Evolutionary conservation across 371 early-diverging fungal species (phyloP).

Genomic region (Mucor saturninus): DNA sequence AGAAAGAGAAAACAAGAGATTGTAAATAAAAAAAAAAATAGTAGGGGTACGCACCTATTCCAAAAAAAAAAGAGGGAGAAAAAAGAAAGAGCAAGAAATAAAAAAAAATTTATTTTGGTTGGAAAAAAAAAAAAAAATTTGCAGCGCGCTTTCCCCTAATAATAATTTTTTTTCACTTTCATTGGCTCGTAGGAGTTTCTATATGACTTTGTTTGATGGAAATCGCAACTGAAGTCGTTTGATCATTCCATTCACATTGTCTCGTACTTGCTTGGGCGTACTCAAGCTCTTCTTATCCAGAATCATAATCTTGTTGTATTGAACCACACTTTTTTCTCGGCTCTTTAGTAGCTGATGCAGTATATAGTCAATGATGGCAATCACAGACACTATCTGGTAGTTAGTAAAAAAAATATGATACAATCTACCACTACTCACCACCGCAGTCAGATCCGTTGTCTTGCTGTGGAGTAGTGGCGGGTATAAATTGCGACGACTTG

Average conservation of each 20-base stretch:
- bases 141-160: background rate
- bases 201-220: constrained; percentile 20
- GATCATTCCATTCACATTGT: constrained; percentile 28
- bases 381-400: constrained; percentile 34
- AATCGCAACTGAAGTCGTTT: constrained; percentile 20
- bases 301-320: constrained; percentile 23
- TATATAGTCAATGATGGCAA: constrained; percentile 42
- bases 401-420: background rate
- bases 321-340: constrained; percentile 1
- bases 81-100: constrained; percentile 21
- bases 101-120: constrained; percentile 11
- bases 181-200: constrained; percentile 26
- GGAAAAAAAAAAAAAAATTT: constrained; percentile 14
- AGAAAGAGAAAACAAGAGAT: background rate
- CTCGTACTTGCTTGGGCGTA: constrained; percentile 24
- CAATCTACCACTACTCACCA: constrained; percentile 19
- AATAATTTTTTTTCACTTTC: constrained; percentile 5
- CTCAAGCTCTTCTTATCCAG: constrained; percentile 14
- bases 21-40: background rate
- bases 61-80: constrained; percentile 23
- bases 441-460: constrained; percentile 59
- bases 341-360: constrained; percentile 28
- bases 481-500: constrained; percentile 25
- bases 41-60: constrained; percentile 30
- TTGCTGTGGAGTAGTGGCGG: constrained; percentile 52